Evolutionary conservation across 2,329 filamentous ascomycete species (phyloP), one percentile per base, ranked within the genome.

Genomic region (Fusarium sp.): DNA sequence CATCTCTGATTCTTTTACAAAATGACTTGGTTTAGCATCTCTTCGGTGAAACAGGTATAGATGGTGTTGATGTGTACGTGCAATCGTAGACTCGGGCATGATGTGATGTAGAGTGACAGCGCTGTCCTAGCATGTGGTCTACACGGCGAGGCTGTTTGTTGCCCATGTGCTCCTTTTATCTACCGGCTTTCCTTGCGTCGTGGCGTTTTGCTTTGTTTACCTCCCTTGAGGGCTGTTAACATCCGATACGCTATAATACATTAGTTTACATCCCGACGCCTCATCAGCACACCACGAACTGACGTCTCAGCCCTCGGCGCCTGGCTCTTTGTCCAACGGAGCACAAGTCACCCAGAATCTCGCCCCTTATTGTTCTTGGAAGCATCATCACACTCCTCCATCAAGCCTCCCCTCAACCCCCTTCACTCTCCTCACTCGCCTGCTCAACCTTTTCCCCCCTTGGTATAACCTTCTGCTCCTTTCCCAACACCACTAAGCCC

Each of bases 401-500:
- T 10, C 27, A 29, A 9, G 23, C 23, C 23, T 25, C 7, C 9
- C 27, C 11, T 36, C 14, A 33, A 15, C 13, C 37, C 41, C 47
- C 55, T 14, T 48, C 37, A 14, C 15, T 39, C 41, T 43, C 55
- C 17, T 48, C 37, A 14, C 15, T 46, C 41, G 7, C 19, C 23
- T 5, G 23, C n/a, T 21, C 43, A 11, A 32, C 4, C 36, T 14
- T 49, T 10, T 46, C 33, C 4, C 47, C n/a, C 25, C 55, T 55
- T 0, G 66, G 66, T 21, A 57, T 33, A 33, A 49, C 17, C 62
- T 76, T 75, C 3, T 56, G 68, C 35, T 67, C 57, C 48, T 73
- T 67, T 7, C 73, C 73, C 41, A 75, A 53, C 6, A 62, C 73
- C 63, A 77, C 73, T 76, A 41, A 13, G 4, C 11, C 9, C 5